These are phyloP conservation scores for Gynandropsis gynandra DNA, from an alignment of 345 rosid genomes.

Conservation along the genomic window DNA sequence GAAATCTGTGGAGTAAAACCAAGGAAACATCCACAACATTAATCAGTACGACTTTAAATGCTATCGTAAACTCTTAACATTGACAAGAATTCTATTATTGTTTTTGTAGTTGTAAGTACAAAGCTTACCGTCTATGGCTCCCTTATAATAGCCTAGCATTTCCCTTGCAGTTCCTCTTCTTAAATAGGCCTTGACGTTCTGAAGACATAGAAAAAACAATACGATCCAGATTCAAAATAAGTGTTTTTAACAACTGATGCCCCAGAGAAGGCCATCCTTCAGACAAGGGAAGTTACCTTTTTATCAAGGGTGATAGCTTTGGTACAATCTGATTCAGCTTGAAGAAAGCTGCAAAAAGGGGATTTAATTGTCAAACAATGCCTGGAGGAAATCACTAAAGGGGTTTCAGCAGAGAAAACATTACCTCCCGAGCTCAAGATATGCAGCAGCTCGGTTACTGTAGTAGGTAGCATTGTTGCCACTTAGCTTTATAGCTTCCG, in stretches of 20 bases:
- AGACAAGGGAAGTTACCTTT: slow-evolving; percentile 52
- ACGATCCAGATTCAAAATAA: slow-evolving; percentile 1
- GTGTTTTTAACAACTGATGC: neutral
- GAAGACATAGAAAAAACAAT: slow-evolving; percentile 9
- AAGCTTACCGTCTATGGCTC: slow-evolving; percentile 74
- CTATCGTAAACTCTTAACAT: too few species aligned
- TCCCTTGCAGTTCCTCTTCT: slow-evolving; percentile 97
- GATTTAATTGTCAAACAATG: slow-evolving; percentile 10
- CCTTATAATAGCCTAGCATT: slow-evolving; percentile 67
- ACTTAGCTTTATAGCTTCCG: slow-evolving; percentile 80
- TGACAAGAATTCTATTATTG: too few species aligned
- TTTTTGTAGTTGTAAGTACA: neutral
- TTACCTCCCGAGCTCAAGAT: slow-evolving; percentile 76
- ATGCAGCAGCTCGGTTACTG: slow-evolving; percentile 95
- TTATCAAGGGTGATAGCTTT: slow-evolving; percentile 77
- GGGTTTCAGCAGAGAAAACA: slow-evolving; percentile 3
- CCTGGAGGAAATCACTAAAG: neutral
- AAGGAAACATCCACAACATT: neutral
- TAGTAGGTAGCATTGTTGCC: slow-evolving; percentile 82
- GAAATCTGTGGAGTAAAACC: slow-evolving; percentile 51
- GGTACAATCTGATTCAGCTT: slow-evolving; percentile 86
- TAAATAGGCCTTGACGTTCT: slow-evolving; percentile 90
- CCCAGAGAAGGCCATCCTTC: slow-evolving; percentile 1
- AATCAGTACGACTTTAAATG: too few species aligned
- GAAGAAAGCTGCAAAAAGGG: slow-evolving; percentile 50